A percentile compares a stretch with the other conserved stretches of the same genome.
These are phyloP conservation scores for Oryza nivara DNA, from an alignment of 176 grass and related monocot genomes.

Conservation along the genomic window DNA sequence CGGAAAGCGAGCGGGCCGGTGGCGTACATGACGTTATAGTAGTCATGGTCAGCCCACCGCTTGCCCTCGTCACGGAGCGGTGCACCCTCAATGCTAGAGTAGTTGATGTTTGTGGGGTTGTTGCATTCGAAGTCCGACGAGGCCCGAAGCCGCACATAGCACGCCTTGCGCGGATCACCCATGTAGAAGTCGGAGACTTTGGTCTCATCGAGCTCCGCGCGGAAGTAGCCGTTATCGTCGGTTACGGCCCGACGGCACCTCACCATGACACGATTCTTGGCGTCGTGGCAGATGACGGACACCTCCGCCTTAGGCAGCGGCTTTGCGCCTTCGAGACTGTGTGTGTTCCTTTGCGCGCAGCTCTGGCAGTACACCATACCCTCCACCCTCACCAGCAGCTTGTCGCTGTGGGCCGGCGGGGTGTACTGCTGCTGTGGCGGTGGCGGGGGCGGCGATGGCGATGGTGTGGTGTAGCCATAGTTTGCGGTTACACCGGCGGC, in stretches of 20 bases:
- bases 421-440: background rate
- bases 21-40: no score
- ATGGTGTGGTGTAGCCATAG: background rate
- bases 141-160: conserved; percentile 29
- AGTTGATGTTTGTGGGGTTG: no score
- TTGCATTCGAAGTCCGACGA: no score
- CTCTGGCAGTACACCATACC: conserved; percentile 66
- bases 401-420: background rate
- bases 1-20: no score
- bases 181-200: background rate
- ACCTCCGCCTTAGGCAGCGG: conserved; percentile 11
- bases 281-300: conserved; percentile 63
- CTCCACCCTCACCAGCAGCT: conserved; percentile 52
- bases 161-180: conserved; percentile 52
- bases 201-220: conserved; percentile 41
- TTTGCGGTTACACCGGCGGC: background rate
- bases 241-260: background rate
- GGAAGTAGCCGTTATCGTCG: conserved; percentile 64
- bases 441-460: background rate
- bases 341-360: conserved; percentile 48
- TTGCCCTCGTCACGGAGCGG: no score
- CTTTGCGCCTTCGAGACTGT: conserved; percentile 43
- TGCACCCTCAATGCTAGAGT: no score
- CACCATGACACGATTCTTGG: conserved; percentile 56
- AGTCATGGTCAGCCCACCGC: no score